A percentile compares a stretch with the other conserved stretches of the same genome.
phyloP scores from a whole-genome alignment of 768 basidiomycete species.

The Podaxis pistillaris region DNA sequence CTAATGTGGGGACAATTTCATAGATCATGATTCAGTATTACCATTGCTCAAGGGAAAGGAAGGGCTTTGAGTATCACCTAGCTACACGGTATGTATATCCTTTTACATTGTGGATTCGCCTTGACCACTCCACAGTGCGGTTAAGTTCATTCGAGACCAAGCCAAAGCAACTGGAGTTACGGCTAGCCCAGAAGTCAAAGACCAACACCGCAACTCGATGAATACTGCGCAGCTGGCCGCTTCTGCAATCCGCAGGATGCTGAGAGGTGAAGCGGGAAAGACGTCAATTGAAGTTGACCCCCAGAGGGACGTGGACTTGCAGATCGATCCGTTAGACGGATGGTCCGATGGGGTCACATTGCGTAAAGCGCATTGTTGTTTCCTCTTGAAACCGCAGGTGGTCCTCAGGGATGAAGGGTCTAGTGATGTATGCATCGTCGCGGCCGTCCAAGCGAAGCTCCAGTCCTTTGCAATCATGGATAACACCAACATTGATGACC shows the following conservation, averaged over 20 bases:
- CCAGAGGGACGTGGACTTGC: conserved; percentile 28
- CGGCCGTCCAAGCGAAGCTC: conserved; percentile 78
- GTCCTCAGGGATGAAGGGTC: conserved; percentile 62
- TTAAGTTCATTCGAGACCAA: conserved; percentile 87
- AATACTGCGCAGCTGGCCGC: conserved; percentile 67
- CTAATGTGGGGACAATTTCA: conserved; percentile 15
- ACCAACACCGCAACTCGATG: conserved; percentile 30
- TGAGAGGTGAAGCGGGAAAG: conserved; percentile 52
- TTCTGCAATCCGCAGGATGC: conserved; percentile 60
- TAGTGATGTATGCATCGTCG: conserved; percentile 63
- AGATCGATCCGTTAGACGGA: conserved; percentile 61
- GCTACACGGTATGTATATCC: conserved; percentile 66
- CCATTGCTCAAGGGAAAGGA: conserved; percentile 71
- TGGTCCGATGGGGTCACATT: conserved; percentile 73
- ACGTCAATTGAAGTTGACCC: conserved; percentile 39
- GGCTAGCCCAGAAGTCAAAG: conserved; percentile 22
- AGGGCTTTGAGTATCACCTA: conserved; percentile 85
- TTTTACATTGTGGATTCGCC: neutral
- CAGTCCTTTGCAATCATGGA: conserved; percentile 84
- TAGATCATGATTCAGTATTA: conserved; percentile 90
- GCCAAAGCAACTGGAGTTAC: conserved; percentile 42
- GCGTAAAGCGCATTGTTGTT: conserved; percentile 72
- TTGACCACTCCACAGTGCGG: conserved; percentile 47
- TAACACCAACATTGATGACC: conserved; percentile 72
- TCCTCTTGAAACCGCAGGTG: conserved; percentile 91